A percentile compares a stretch with the other conserved stretches of the same genome.
Evolutionary conservation across 352 stramenopile genomes (phyloP).

Genomic region (Phytophthora chlamydospora): DNA sequence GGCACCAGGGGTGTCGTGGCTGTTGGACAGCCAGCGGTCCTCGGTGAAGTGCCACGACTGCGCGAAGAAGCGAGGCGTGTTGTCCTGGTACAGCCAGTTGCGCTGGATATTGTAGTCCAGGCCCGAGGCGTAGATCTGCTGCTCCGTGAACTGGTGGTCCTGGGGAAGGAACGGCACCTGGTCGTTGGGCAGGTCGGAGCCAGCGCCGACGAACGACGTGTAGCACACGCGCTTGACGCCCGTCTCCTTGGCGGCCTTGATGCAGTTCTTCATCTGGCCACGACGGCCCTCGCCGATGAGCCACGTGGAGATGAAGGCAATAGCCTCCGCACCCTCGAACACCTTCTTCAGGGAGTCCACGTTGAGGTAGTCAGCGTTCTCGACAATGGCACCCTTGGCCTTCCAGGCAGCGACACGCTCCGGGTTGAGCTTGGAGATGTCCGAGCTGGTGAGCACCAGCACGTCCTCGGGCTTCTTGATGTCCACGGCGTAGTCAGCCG

Average conservation of each 20-base stretch:
- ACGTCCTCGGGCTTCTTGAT: constrained; percentile 28
- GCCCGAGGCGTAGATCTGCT: constrained; percentile 26
- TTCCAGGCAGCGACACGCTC: constrained; percentile 19
- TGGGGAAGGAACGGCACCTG: constrained; percentile 23
- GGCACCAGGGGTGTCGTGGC: constrained; percentile 12
- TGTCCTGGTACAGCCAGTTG: constrained; percentile 30
- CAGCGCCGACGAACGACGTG: constrained; percentile 22
- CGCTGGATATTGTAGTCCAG: constrained; percentile 36
- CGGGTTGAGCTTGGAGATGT: constrained; percentile 15
- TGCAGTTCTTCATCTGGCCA: constrained; percentile 22
- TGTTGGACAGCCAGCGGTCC: constrained; percentile 26
- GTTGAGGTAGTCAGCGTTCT: constrained; percentile 18
- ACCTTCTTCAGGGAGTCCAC: constrained; percentile 22
- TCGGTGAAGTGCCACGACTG: constrained; percentile 31
- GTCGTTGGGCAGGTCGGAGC: constrained; percentile 18
- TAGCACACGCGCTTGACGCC: constrained; percentile 30
- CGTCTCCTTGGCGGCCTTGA: constrained; percentile 17
- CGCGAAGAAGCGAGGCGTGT: constrained; percentile 28
- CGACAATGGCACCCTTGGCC: constrained; percentile 21
- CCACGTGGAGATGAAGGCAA: constrained; percentile 30
- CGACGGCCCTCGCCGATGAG: constrained; percentile 20
- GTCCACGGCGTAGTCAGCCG: constrained; percentile 30
- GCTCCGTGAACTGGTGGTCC: constrained; percentile 28
- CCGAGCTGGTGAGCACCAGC: constrained; percentile 12
- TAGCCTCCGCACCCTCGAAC: constrained; percentile 20